A percentile compares a stretch with the other conserved stretches of the same genome.
Conservation (phyloP, 768 basidiomycete species). For the Clathrus columnatus region DNA sequence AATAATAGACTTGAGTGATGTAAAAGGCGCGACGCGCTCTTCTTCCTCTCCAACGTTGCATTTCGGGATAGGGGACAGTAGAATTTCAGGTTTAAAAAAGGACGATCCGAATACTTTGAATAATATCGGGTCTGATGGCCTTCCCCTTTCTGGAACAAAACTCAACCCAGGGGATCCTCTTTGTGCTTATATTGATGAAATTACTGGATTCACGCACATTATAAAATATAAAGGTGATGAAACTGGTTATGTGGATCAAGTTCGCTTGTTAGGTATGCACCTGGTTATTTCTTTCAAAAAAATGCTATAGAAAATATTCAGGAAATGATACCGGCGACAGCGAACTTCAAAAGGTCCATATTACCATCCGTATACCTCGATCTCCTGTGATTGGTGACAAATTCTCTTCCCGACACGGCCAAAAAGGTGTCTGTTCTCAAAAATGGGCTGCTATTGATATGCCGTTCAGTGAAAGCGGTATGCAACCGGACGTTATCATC, state of each 20-base stretch:
- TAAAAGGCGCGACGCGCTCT: conserved; percentile 53
- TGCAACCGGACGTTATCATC: conserved; percentile 99
- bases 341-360: conserved; percentile 85
- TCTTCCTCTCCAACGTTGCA: conserved; percentile 61
- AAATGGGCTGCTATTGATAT: conserved; percentile 98
- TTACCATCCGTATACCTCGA: conserved; percentile 89
- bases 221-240: conserved; percentile 98
- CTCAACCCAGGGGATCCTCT: conserved; percentile 70
- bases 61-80: conserved; percentile 67
- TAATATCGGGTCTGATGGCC: conserved; percentile 73
- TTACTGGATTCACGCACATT: conserved; percentile 69
- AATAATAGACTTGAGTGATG: conserved; percentile 80
- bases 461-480: conserved; percentile 98
- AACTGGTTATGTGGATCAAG: conserved; percentile 78
- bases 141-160: conserved; percentile 68
- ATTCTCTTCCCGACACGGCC: conserved; percentile 97
- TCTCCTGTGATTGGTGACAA: conserved; percentile 98
- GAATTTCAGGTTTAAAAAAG: not conserved
- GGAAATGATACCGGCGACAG: conserved; percentile 82
- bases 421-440: conserved; percentile 99
- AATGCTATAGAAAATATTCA: conserved; percentile 21
- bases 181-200: conserved; percentile 83
- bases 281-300: not conserved
- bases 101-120: conserved; percentile 47
- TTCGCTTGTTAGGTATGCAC: conserved; percentile 73